These are phyloP conservation scores for Hirsutella thompsonii DNA, from an alignment of 2,329 filamentous ascomycete species.

Conservation along the genomic window DNA sequence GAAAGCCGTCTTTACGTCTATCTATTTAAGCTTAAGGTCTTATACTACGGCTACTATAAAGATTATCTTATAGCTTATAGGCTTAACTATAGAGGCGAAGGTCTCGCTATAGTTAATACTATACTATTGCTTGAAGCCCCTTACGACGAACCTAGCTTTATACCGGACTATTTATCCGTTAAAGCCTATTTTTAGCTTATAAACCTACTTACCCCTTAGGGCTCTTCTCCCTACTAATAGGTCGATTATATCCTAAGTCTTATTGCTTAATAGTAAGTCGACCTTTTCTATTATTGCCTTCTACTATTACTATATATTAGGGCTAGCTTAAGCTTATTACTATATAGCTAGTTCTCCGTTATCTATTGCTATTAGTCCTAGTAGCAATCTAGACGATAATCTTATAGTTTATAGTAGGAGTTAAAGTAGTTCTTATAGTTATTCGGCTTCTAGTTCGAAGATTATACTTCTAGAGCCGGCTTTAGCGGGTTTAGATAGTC, in stretches of 20 bases:
- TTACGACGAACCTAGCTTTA: background rate
- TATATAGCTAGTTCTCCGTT: no score
- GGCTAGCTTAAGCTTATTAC: no score
- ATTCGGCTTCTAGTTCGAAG: no score
- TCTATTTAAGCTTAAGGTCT: background rate
- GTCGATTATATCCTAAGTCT: background rate
- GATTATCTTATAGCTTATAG: no score
- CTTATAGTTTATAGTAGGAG: no score
- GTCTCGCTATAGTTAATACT: background rate
- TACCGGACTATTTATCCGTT: background rate
- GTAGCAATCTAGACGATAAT: no score
- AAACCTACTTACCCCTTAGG: background rate
- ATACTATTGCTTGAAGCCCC: background rate
- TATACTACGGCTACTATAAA: background rate
- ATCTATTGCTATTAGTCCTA: no score
- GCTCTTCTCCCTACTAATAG: background rate
- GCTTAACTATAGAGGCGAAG: background rate
- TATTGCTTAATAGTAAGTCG: background rate
- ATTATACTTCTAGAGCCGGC: no score
- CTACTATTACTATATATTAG: no score
- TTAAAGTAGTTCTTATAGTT: no score
- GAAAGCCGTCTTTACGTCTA: background rate
- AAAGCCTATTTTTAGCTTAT: background rate
- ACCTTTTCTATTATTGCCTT: background rate
- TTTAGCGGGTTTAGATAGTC: no score